phyloP scores from a whole-genome alignment of 2,329 filamentous ascomycete genomes.

The Penicillium sp. region DNA sequence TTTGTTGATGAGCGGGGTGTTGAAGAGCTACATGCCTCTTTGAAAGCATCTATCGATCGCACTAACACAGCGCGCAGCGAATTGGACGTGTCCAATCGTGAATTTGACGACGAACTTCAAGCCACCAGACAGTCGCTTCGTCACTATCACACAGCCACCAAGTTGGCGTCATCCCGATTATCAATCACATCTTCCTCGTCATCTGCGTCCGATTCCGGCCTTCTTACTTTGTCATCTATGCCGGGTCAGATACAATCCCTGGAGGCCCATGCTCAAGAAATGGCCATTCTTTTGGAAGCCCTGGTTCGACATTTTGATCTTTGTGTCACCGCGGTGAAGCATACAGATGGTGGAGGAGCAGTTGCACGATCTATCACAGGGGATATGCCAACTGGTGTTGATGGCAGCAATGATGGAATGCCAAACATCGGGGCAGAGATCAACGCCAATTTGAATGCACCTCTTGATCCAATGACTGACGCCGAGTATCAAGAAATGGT shows the following conservation, averaged over 20 bases:
- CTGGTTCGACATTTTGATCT: constrained; percentile 88
- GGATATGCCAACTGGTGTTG: constrained; percentile 56
- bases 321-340: constrained; percentile 85
- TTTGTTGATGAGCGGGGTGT: constrained; percentile 65
- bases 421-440: constrained; percentile 34
- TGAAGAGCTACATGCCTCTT: constrained; percentile 54
- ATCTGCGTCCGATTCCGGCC: constrained; percentile 32
- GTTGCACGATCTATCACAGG: constrained; percentile 65
- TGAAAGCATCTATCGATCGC: constrained; percentile 61
- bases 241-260: constrained; percentile 60
- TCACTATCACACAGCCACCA: constrained; percentile 40
- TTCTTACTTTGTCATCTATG: constrained; percentile 44
- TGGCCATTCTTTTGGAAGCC: constrained; percentile 76
- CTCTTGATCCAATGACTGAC: constrained; percentile 68
- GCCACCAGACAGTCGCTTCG: constrained; percentile 60
- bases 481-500: constrained; percentile 82
- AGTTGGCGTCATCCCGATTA: constrained; percentile 38
- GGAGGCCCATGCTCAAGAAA: constrained; percentile 72
- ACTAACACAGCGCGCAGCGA: constrained; percentile 60
- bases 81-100: constrained; percentile 53
- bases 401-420: constrained; percentile 37
- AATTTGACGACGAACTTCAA: constrained; percentile 72
- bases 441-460: constrained; percentile 41
- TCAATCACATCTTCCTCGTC: constrained; percentile 35
- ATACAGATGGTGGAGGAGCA: constrained; percentile 77